Evolutionary conservation across 805 yeast genomes (phyloP).

Genomic region (Candida sanyiensis): DNA sequence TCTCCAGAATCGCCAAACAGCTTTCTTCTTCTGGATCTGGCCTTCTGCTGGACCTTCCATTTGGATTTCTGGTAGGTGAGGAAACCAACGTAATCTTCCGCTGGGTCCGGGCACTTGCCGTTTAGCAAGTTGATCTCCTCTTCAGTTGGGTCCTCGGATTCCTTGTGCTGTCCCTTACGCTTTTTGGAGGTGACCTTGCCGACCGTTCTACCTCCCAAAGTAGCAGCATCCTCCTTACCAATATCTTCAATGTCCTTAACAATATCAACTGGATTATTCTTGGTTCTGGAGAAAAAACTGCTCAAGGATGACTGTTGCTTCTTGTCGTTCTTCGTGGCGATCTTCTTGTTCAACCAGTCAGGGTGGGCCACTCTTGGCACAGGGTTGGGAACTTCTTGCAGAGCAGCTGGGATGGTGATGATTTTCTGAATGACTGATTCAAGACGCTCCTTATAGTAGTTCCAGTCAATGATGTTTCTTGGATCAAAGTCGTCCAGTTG

Average conservation of each 20-base stretch:
- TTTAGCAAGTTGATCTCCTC: constrained; percentile 46
- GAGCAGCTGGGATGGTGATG: constrained; percentile 94
- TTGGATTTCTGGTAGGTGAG: constrained; percentile 75
- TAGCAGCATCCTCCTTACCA: constrained; percentile 33
- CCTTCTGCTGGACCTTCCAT: constrained; percentile 77
- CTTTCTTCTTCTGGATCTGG: constrained; percentile 63
- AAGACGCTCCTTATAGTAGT: constrained; percentile 80
- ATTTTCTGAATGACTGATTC: constrained; percentile 93
- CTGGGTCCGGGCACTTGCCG: constrained; percentile 59
- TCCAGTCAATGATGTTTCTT: constrained; percentile 88
- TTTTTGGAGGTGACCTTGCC: constrained; percentile 35
- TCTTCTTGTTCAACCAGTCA: constrained; percentile 74
- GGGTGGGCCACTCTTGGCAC: constrained; percentile 95
- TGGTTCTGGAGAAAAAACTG: constrained; percentile 47
- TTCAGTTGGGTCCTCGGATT: constrained; percentile 32
- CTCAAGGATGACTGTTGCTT: constrained; percentile 65
- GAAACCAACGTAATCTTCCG: constrained; percentile 61
- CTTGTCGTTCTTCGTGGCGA: constrained; percentile 55
- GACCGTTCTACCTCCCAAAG: constrained; percentile 23
- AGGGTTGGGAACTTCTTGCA: constrained; percentile 82
- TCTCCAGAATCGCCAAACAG: constrained; percentile 67
- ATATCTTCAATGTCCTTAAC: constrained; percentile 74
- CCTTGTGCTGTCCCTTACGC: constrained; percentile 28
- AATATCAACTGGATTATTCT: constrained; percentile 34
- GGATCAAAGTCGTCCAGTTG: constrained; percentile 79